phyloP scores from a whole-genome alignment of 148 eudicot species.

The Linanthus parryae region DNA sequence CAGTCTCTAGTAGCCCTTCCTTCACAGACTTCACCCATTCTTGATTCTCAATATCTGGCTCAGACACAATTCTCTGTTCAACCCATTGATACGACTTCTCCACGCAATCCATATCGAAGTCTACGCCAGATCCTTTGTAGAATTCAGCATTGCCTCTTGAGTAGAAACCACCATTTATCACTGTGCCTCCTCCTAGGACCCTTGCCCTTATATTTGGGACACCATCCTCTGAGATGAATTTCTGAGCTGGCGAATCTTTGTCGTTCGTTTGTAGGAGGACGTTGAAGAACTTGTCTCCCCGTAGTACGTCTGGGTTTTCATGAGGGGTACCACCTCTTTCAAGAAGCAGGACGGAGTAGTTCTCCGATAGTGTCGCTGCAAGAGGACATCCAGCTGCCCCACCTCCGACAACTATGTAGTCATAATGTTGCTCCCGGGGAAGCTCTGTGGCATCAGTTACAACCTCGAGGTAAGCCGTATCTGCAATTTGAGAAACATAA shows the following conservation, averaged over 20 bases:
- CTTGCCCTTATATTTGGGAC: conserved; percentile 8
- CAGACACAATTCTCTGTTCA: conserved; percentile 8
- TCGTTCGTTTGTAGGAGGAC: neutral
- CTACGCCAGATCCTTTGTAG: neutral
- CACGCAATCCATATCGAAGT: conserved; percentile 1
- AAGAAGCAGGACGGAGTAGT: conserved; percentile 10
- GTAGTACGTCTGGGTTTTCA: neutral
- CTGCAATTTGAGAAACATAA: too few relatives aligned
- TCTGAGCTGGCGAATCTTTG: conserved; percentile 9
- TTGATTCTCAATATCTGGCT: neutral
- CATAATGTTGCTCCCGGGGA: conserved; percentile 2
- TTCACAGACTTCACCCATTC: conserved; percentile 4
- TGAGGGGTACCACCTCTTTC: conserved; percentile 13
- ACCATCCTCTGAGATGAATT: conserved; percentile 14
- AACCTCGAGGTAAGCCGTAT: conserved; percentile 9
- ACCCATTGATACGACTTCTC: conserved; percentile 14
- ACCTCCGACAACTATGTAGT: conserved; percentile 15
- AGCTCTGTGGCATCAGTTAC: conserved; percentile 8
- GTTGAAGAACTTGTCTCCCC: neutral
- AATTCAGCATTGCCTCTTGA: neutral
- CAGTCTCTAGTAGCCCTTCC: conserved; percentile 9
- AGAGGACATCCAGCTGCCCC: conserved; percentile 17
- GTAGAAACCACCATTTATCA: conserved; percentile 10
- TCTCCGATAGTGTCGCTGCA: conserved; percentile 15
- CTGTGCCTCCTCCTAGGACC: conserved; percentile 11